Evolutionary conservation across 2,329 filamentous ascomycete species (phyloP), one percentile per base, ranked within the genome.

Genomic region (Hypoxylon sp.): DNA sequence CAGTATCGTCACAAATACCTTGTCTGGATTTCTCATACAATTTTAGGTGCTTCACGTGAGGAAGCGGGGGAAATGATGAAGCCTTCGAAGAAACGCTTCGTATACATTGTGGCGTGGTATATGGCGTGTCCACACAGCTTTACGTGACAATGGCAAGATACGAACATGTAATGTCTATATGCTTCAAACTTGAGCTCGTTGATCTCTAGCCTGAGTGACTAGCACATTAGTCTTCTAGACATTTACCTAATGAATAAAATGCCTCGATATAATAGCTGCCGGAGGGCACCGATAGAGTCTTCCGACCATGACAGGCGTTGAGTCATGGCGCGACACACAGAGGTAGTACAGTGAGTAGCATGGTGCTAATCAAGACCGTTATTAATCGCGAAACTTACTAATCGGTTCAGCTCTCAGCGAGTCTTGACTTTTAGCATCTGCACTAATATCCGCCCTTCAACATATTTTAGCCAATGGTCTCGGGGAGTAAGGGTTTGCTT

Each of bases 331-430:
- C 42, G 48, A 35, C 37, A 25, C 20, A 22, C n/a, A 49, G 35
- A 22, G 17, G 22, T 42, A 14, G 48, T 37, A 42, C 17, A 17
- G 13, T 40, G 37, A 6, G 40, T 61, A 42, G 50, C 35, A 50
- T 35, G 22, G 30, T 46, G 40, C 58, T 66, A 67, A 13, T 44
- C 20, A 37, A 31, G 40, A 33, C 51, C 14, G 37, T 20, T 22
- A 62, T 33, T 40, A 46, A 55, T 49, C 14, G 55, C 64, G 49
- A 65, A 68, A 68, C 61, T n/a, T 40, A 62, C 61, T 68, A 70
- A 61, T 33, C 8, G 33, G 8, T 55, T 62, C 64, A 64, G 64
- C 56, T 51, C 37, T 46, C 22, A 46, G 53, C 42, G 22, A 25
- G 25, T 46, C 31, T 30, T 30, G 20, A 48, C 6, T 37, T 22